Evolutionary conservation across 2,329 filamentous ascomycete species (phyloP).

Genomic region (Sporothrix luriei): DNA sequence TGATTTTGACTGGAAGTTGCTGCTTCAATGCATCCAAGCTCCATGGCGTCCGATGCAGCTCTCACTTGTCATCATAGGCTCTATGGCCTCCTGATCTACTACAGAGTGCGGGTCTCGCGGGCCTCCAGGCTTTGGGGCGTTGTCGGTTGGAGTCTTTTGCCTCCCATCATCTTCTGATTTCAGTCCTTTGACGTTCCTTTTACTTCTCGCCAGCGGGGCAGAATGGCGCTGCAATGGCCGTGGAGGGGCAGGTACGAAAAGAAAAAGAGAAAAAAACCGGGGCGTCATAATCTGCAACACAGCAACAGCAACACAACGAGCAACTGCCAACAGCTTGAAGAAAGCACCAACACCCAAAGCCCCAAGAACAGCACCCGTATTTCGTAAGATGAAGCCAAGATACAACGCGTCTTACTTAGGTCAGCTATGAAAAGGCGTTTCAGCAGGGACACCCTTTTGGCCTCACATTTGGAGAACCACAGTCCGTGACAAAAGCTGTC

Average conservation of each 20-base stretch:
- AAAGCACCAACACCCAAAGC: background rate
- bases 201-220: conserved; percentile 22
- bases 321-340: background rate
- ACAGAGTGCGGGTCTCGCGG: background rate
- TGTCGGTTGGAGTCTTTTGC: background rate
- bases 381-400: background rate
- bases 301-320: too few relatives aligned
- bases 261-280: background rate
- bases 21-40: background rate
- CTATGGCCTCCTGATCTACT: background rate
- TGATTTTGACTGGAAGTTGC: background rate
- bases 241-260: conserved; percentile 2
- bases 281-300: background rate
- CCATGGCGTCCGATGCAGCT: background rate
- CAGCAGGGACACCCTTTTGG: background rate
- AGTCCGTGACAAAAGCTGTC: background rate
- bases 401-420: background rate
- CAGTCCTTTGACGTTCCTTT: conserved; percentile 24
- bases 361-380: background rate
- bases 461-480: background rate
- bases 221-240: conserved; percentile 5
- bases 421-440: too few relatives aligned
- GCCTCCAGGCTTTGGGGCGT: background rate
- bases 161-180: conserved; percentile 1
- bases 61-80: background rate